phyloP scores from a whole-genome alignment of 1,139 yeast genomes.

The Yamadazyma epiphylla region DNA sequence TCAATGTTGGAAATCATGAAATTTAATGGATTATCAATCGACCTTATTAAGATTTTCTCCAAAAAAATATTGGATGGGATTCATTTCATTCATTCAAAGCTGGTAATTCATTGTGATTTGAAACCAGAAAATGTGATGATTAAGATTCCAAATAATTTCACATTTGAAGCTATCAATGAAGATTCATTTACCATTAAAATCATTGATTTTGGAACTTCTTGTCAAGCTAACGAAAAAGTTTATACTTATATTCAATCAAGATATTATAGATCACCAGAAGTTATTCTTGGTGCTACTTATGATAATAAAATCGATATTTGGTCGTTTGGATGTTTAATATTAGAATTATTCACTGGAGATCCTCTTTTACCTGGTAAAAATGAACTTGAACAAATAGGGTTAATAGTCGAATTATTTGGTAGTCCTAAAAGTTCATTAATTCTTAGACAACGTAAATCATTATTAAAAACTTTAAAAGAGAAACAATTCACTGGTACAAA shows the following conservation, averaged over 20 bases:
- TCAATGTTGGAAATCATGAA: conserved; percentile 59
- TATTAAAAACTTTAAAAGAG: conserved; percentile 16
- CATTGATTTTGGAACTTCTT: conserved; percentile 68
- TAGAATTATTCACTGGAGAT: conserved; percentile 61
- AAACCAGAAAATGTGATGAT: conserved; percentile 70
- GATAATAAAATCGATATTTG: conserved; percentile 70
- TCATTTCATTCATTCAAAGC: conserved; percentile 51
- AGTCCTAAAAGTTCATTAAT: conserved; percentile 43
- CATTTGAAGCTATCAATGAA: conserved; percentile 8
- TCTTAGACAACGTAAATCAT: conserved; percentile 19
- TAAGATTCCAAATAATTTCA: conserved; percentile 24
- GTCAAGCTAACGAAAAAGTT: conserved; percentile 41
- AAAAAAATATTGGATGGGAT: conserved; percentile 58
- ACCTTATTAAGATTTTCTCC: conserved; percentile 48
- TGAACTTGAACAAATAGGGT: conserved; percentile 63
- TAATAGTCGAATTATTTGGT: conserved; percentile 60
- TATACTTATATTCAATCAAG: conserved; percentile 64
- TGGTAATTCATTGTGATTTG: conserved; percentile 75
- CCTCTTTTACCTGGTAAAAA: conserved; percentile 71
- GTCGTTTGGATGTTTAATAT: conserved; percentile 71
- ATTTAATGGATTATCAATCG: conserved; percentile 59
- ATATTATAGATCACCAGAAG: conserved; percentile 74
- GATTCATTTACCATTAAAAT: conserved; percentile 40
- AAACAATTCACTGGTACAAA: conserved; percentile 12
- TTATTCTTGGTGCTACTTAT: conserved; percentile 74